A percentile compares a stretch with the other conserved stretches of the same genome.
phyloP scores from a whole-genome alignment of 1,284 basidiomycete species.

The Hypsizygus ulmarius region DNA sequence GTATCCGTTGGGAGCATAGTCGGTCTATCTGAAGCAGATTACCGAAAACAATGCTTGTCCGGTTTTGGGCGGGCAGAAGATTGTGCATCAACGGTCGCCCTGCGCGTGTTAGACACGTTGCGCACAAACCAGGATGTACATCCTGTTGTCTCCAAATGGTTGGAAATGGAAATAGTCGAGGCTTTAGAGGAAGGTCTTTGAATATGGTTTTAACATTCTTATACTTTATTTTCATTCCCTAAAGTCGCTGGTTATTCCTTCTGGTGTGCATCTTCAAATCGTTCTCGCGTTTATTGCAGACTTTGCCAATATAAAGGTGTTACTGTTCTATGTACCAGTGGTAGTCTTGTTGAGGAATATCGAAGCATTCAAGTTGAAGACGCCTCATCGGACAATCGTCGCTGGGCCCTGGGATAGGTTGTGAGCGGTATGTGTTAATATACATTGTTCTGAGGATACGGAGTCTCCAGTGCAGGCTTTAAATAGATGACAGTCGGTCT shows the following conservation, averaged over 20 bases:
- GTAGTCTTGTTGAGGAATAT: too few relatives aligned
- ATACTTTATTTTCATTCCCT: constrained; percentile 1
- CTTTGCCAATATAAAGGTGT: not conserved
- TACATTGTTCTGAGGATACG: too few relatives aligned
- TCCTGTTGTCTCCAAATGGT: constrained; percentile 43
- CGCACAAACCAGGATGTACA: constrained; percentile 30
- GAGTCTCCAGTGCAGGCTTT: too few relatives aligned
- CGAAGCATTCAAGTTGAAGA: too few relatives aligned
- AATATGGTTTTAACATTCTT: not conserved
- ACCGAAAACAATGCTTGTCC: constrained; percentile 61
- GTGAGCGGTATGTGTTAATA: too few relatives aligned
- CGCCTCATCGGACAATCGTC: too few relatives aligned
- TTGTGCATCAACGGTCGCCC: constrained; percentile 56
- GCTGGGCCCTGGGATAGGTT: too few relatives aligned
- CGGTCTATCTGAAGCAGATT: constrained; percentile 57
- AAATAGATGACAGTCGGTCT: too few relatives aligned
- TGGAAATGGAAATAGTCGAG: constrained; percentile 44
- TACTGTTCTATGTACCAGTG: too few relatives aligned
- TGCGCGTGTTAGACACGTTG: constrained; percentile 52
- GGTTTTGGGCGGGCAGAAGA: constrained; percentile 78
- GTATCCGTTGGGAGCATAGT: constrained; percentile 51
- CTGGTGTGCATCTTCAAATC: constrained; percentile 3
- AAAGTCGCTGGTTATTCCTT: not conserved
- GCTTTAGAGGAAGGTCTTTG: constrained; percentile 16
- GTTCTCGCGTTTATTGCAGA: not conserved